Conservation (phyloP, 805 yeast species). For the Lachancea meyersii region DNA sequence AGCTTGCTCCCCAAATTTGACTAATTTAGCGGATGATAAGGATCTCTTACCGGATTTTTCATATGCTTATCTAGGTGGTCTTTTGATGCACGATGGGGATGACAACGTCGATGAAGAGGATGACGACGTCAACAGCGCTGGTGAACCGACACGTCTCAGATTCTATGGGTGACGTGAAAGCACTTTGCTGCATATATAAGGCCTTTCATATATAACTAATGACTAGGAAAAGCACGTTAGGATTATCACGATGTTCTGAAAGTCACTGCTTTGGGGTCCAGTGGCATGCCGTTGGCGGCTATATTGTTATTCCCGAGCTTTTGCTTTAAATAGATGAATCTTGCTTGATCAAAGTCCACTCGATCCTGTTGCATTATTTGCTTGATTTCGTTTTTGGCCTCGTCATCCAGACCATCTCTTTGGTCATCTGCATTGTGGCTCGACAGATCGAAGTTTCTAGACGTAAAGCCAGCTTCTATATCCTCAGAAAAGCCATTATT, state of each 20-base stretch:
- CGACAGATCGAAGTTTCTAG: constrained; percentile 50
- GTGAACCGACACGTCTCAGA: constrained; percentile 15
- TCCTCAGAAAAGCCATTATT: constrained; percentile 41
- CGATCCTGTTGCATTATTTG: constrained; percentile 47
- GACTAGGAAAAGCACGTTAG: not conserved
- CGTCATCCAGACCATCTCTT: constrained; percentile 56
- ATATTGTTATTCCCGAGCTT: constrained; percentile 47
- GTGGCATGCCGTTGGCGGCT: constrained; percentile 60
- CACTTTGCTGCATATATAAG: not conserved
- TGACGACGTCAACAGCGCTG: constrained; percentile 13
- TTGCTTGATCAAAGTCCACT: constrained; percentile 63
- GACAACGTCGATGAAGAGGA: constrained; percentile 12
- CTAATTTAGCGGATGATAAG: constrained; percentile 7
- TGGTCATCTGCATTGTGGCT: constrained; percentile 45
- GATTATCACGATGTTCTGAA: constrained; percentile 27
- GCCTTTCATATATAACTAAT: not conserved
- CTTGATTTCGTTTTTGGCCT: constrained; percentile 46
- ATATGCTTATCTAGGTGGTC: constrained; percentile 39
- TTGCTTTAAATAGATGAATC: constrained; percentile 44
- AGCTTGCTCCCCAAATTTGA: not conserved
- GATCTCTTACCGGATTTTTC: constrained; percentile 34
- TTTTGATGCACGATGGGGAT: constrained; percentile 15
- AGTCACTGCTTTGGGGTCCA: constrained; percentile 59
- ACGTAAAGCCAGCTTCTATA: constrained; percentile 50
- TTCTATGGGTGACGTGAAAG: constrained; percentile 8